Base-by-base conservation (phyloP, 495 filamentous ascomycete genomes). In the Xanthoparmelia taractica region DNA sequence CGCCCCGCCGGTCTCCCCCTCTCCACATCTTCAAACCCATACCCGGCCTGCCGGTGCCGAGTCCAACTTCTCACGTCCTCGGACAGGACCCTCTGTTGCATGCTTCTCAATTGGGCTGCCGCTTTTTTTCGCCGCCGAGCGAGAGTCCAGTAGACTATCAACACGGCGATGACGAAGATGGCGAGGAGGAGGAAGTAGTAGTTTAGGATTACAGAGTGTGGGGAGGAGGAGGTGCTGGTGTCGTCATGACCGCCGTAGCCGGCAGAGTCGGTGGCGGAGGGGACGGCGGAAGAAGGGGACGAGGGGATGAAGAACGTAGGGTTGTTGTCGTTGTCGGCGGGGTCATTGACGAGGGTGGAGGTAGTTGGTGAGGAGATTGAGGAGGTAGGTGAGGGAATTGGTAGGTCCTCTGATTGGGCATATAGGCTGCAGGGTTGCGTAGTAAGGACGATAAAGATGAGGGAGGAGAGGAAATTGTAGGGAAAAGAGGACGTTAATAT, bases 161-260 rank as follows among this genome's bases (percentile, higher is more conserved):
- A 36, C 15, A 73, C 27, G 34, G 67, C 67, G 41, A 73, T 57
- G n/a, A 73, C 61, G 50, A 63, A 57, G 57, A 74, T 20, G 37
- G 61, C 66, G 61, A 74, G 33, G 43, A 73, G 56, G 36, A 74
- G 61, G 45, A 67, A 75, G 60, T 74, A 75, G 63, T 71, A 75
- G 59, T 74, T 70, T 58, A 73, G 69, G 34, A 70, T 67, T 29
- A 68, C 64, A 18, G 33, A 57, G 58, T 66, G 59, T 12, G 43
- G n/a, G n/a, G 27, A 38, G 25, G 57, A 11, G 18, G 40, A 20
- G 41, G 58, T 45, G 8, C 61, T 34, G 58, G 43, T 40, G 57
- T 41, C 15, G 4, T 27, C 13, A 15, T 57, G 38, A 33, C 41
- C 20, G 48, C 48, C 54, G 43, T 64, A 56, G n/a, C 25, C 23